These are phyloP conservation scores for Russula virescens DNA, from an alignment of 768 basidiomycete species.

Conservation along the genomic window DNA sequence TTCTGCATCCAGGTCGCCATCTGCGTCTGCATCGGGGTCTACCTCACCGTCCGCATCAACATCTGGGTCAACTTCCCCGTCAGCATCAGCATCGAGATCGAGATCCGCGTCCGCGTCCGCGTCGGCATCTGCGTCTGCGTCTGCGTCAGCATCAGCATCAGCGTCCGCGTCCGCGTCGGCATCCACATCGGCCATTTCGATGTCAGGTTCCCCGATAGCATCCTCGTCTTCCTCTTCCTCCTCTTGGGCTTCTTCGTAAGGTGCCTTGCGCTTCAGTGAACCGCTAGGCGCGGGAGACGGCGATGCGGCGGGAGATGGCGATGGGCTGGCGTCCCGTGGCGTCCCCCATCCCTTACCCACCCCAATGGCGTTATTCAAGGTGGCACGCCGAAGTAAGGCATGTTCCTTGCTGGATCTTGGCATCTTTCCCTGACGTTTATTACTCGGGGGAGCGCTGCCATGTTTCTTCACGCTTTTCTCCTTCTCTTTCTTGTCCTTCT, in stretches of 20 bases:
- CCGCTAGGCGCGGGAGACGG: slow-evolving; percentile 50
- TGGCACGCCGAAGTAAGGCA: slow-evolving; percentile 33
- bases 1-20: slow-evolving; percentile 49
- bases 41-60: slow-evolving; percentile 57
- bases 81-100: slow-evolving; percentile 32
- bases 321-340: slow-evolving; percentile 27
- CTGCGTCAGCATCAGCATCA: slow-evolving; percentile 34
- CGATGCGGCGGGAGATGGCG: slow-evolving; percentile 38
- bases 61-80: slow-evolving; percentile 29
- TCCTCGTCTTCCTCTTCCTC: slow-evolving; percentile 50
- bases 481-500: slow-evolving; percentile 51
- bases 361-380: slow-evolving; percentile 33
- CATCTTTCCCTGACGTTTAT: slow-evolving; percentile 26
- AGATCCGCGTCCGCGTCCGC: slow-evolving; percentile 39
- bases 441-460: slow-evolving; percentile 18
- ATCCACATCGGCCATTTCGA: slow-evolving; percentile 49
- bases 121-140: slow-evolving; percentile 33
- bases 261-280: slow-evolving; percentile 61
- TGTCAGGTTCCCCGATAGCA: slow-evolving; percentile 25
- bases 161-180: slow-evolving; percentile 46
- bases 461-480: slow-evolving; percentile 58
- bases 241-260: slow-evolving; percentile 58
- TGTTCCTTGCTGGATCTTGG: slow-evolving; percentile 26
- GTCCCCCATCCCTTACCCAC: slow-evolving; percentile 26
- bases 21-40: slow-evolving; percentile 40